Conservation (phyloP, 805 yeast genomes). For the Candida dendrica region DNA sequence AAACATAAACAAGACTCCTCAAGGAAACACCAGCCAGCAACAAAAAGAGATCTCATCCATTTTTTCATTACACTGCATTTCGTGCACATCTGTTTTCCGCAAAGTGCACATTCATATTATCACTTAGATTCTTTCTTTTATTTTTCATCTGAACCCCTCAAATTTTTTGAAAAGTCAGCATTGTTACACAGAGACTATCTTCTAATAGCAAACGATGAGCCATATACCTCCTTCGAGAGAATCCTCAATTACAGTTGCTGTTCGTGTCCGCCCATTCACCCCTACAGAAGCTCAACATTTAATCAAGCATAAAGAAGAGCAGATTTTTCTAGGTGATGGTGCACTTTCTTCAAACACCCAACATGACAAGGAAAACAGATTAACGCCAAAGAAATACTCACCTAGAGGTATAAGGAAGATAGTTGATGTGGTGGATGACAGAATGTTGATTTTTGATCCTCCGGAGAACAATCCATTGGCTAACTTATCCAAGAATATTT, state of each 20-base stretch:
- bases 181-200: neutral
- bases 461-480: constrained; percentile 56
- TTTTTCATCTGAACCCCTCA: too few species aligned
- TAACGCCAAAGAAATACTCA: constrained; percentile 12
- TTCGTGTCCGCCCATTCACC: constrained; percentile 82
- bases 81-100: too few species aligned
- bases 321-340: constrained; percentile 47
- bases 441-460: constrained; percentile 84
- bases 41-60: too few species aligned
- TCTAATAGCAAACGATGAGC: neutral
- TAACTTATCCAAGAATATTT: constrained; percentile 22
- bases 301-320: constrained; percentile 30
- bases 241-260: constrained; percentile 70
- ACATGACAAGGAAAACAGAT: constrained; percentile 13
- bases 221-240: constrained; percentile 14
- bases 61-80: too few species aligned
- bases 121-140: too few species aligned
- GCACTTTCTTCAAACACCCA: constrained; percentile 27
- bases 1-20: neutral
- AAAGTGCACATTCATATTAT: too few species aligned
- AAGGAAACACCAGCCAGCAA: neutral
- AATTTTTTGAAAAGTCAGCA: too few species aligned
- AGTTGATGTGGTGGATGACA: constrained; percentile 74
- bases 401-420: constrained; percentile 60
- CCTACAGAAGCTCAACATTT: constrained; percentile 43